Base-by-base conservation (phyloP, 768 basidiomycete genomes). In the Mycena amicta region DNA sequence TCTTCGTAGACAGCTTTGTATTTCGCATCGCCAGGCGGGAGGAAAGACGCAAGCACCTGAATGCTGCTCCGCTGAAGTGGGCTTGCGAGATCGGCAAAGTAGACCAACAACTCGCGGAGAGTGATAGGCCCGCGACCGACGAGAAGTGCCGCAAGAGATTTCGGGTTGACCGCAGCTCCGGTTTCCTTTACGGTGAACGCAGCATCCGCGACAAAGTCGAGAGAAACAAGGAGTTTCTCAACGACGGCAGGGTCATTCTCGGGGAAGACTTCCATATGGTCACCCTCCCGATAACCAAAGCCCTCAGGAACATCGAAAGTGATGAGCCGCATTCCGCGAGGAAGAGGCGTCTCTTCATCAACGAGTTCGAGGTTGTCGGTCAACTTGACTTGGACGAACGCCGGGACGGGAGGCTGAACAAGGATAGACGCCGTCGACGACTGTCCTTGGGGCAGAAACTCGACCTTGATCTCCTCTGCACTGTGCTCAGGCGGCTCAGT, bases 221-320 rank as follows among this genome's bases (percentile, higher is more conserved):
- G 50, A 4, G 56, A 25, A 2, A 52, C 50, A 13, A 62, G 53
- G 3, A 62, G 57, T 18, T 41, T 52, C 5, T 62, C 61, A 18
- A 62, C 61, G 15, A 62, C 23, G 22, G 33, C 61, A 13, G 23
- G 53, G 20, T 62, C 43, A 49, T 62, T 62, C 45, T 62, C 61
- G 0, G 61, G 61, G 37, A 62, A 58, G 4, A 62, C 57, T 27
- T 58, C 56, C 53, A 62, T 52, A 49, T 62, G 61, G 16, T 62
- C 61, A 18, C 61, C 61, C 8, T 55, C 61, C 2, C 61, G 61
- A n/a, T 62, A 62, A 2, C n/a, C 29, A 27, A 58, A 62, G 5
- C 28, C 50, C 5, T 57, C 43, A 4, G 61, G 61, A 15, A 62
- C 25, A 6, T 57, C 56, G 28, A 62, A 49, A 31, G 41, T 40